Base-by-base conservation (phyloP, 768 basidiomycete species). In the Leccinum olivaceopallidum region DNA sequence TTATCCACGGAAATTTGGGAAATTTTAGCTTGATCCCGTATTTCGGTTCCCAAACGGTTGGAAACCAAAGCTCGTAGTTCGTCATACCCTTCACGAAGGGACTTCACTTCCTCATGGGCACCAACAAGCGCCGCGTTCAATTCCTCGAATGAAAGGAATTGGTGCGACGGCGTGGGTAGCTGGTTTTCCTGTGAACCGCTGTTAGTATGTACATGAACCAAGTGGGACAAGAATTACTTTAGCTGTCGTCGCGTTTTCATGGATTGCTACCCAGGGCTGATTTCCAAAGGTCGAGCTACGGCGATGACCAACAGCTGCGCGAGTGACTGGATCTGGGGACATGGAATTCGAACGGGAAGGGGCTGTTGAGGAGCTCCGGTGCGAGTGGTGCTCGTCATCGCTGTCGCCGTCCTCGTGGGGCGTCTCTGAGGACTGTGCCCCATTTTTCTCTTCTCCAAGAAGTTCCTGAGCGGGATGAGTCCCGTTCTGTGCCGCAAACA, bases 81-180 rank as follows among this genome's bases (percentile, higher is more conserved):
- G 9, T 72, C 72, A 51, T 73, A 73, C 58, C 61, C 60, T 28
- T 53, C 63, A 14, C 68, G 72, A 24, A 73, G 72, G 8, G 64
- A 47, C 30, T 39, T 49, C 13, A 75, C 69, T 55, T 73, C 73
- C 18, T 65, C 63, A 2, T 64, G 65, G 1, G 70, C 70, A 50
- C 44, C 57, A 13, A 59, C 60, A 30, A 73, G 65, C 2, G 68
- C 72, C 14, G 56, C 36, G 13, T 72, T 70, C 59, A 73, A 10
- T 6, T 73, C 60, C 12, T 70, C 64, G 10, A 75, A 63, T 5
- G 66, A 69, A 50, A 75, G 62, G 0, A 63, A 66, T 22, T 58
- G 62, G 12, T 55, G 54, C 9, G 55, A 30, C 18, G 16, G 32
- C 30, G 57, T 30, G n/a, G 48, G 48, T 22, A 50, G 34, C 16